Base-by-base conservation (phyloP, 768 basidiomycete genomes). In the Multifurca ochricompacta region DNA sequence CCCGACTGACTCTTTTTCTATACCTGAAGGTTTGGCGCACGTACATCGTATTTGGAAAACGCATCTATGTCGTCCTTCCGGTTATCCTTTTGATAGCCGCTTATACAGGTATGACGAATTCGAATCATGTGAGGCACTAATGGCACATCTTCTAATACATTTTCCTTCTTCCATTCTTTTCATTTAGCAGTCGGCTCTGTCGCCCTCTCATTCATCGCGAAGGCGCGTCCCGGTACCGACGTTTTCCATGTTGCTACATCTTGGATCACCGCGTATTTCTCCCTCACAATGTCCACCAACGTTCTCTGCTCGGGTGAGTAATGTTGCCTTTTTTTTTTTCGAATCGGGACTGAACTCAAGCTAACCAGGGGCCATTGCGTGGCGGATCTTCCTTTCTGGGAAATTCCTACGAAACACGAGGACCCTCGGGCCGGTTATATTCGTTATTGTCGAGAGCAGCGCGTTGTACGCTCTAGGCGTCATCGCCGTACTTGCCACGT, bases 381-480 rank as follows among this genome's bases (percentile, higher is more conserved):
- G 46, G 46, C 46, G 46, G 13, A 23, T 47, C 5, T 35, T 47
- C 46, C 2, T 4, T 19, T 2, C 32, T 5, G 46, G 31, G 19
- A 47, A 35, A 25, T 27, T 31, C n/a, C 9, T 47, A 18, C 16
- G 21, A 10, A 16, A 10, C 6, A 23, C 11, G 46, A 18, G 13
- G 32, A 35, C 8, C 11, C 32, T 47, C 10, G 18, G 32, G 46
- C 46, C 46, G 2, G 32, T 47, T 19, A 34, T 47, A 11, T 34
- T 47, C 46, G 19, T 35, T 31, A 16, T 47, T n/a, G 10, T 47
- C 32, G 46, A 47, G 46, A 47, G 46, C 34, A 47, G 46, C 23
- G 46, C 46, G 10, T 9, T 47, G 7, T 47, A 47, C 19, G 46
- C 46, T 14, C 18, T 47, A 11, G 32, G 46, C 34, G 31, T 47